Base-by-base conservation (phyloP, 805 yeast species). In the Cyberlindnera amylophila region DNA sequence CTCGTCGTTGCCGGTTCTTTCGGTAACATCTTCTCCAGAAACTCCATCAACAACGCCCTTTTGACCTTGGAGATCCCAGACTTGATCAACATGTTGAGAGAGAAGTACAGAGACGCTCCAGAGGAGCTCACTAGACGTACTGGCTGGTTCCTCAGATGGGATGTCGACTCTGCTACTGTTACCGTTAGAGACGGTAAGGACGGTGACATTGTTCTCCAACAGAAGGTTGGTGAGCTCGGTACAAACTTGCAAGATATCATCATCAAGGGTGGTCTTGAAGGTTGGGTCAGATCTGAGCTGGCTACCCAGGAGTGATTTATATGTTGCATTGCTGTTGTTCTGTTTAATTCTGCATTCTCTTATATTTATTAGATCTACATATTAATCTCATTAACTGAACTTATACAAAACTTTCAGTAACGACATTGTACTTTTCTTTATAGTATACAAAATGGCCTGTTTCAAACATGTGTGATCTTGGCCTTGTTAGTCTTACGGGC, bases 1-100 rank as follows among this genome's bases (percentile, higher is more conserved):
- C 71, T 93, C 52, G 96, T 93, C 17, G 96, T 95, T 45, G 86
- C 96, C 12, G 99, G 99, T 27, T 91, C 98, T 1, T 93, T 93
- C 61, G 96, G 97, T 58, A 95, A 93, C 71, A 93, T 91, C 56
- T 93, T 93, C 69, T 83, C 90, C 43, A 79, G 99, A 70, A 93
- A 93, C 72, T 81, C 96, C 44, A 93, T 95, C 66, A 93, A 93
- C 74, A 93, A 93, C 63, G 99, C 99, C 1, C 72, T 93, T 45
- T 71, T 93, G 58, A 91, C 98, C 2, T 74, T 93, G 53, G 98
- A 93, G 66, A 85, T 93, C 47, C 99, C 99, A 32, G 83, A 81
- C 13, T 74, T 93, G 58, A 82, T 93, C 58, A 71, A 79, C 57
- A 71, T 79, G 67, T 73, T 93, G 55, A 78, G 99, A 62, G 81